Conservation (phyloP, 495 filamentous ascomycete genomes). For the Aspergillus saccharolyticus region DNA sequence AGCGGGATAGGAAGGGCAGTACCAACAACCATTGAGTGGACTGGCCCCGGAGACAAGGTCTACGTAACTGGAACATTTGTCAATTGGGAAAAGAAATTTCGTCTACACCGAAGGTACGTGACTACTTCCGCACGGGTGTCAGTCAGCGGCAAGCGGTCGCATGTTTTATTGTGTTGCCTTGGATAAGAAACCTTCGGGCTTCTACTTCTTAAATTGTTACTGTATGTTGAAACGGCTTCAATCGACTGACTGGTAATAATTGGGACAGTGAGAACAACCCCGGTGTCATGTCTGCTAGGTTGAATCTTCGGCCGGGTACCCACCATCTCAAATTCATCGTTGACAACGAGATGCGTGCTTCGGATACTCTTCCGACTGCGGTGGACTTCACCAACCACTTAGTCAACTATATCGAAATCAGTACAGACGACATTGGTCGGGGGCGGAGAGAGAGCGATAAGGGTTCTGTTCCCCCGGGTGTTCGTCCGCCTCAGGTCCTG, state of each 20-base stretch:
- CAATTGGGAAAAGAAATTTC: conserved; percentile 88
- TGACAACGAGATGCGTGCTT: conserved; percentile 85
- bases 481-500: conserved; percentile 44
- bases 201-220: background rate
- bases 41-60: conserved; percentile 70
- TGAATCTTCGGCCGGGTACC: conserved; percentile 83
- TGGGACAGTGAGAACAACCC: conserved; percentile 32
- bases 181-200: background rate
- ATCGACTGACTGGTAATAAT: background rate
- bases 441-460: conserved; percentile 34
- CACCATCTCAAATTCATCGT: conserved; percentile 97
- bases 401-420: conserved; percentile 96
- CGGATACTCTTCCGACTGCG: conserved; percentile 81
- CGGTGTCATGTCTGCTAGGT: conserved; percentile 62
- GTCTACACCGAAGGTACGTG: conserved; percentile 71
- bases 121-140: background rate
- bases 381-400: conserved; percentile 96
- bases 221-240: background rate
- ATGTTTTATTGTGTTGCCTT: background rate
- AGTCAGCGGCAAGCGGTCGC: background rate
- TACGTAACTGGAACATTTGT: conserved; percentile 97
- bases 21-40: conserved; percentile 81
- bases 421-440: conserved; percentile 58
- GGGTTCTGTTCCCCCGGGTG: conserved; percentile 29
- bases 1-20: conserved; percentile 52